phyloP scores from a whole-genome alignment of 1,139 yeast genomes.

The Saccharomyces hybrid region DNA sequence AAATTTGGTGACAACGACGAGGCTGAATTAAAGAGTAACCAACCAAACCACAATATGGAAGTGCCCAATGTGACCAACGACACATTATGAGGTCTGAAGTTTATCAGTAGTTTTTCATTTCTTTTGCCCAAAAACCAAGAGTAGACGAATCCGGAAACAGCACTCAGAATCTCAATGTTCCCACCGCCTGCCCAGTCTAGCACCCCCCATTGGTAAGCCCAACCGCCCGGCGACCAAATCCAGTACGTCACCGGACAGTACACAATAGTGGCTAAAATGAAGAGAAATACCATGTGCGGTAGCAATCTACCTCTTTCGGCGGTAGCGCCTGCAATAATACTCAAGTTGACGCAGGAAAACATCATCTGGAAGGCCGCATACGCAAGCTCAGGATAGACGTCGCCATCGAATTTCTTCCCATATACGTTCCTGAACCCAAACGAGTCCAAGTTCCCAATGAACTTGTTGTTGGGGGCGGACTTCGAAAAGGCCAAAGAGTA shows the following conservation, averaged over 20 bases:
- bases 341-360: constrained; percentile 82
- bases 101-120: constrained; percentile 73
- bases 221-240: constrained; percentile 90
- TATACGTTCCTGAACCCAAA: constrained; percentile 74
- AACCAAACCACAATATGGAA: constrained; percentile 63
- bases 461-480: constrained; percentile 62
- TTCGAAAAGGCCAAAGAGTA: constrained; percentile 80
- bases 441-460: constrained; percentile 75
- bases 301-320: constrained; percentile 89
- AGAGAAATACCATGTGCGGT: constrained; percentile 76
- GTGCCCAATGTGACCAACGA: constrained; percentile 80
- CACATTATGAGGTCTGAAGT: constrained; percentile 91
- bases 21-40: constrained; percentile 87
- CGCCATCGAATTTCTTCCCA: constrained; percentile 38
- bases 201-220: constrained; percentile 90
- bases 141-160: constrained; percentile 83
- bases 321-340: constrained; percentile 88
- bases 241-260: constrained; percentile 91
- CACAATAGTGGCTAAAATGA: constrained; percentile 84
- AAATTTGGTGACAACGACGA: constrained; percentile 56
- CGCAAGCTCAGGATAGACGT: constrained; percentile 66
- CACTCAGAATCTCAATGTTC: constrained; percentile 88
- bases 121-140: constrained; percentile 78
- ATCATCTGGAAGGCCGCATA: constrained; percentile 85
- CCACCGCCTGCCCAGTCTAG: constrained; percentile 98